Evolutionary conservation across 495 filamentous ascomycete species (phyloP), one percentile per base, ranked within the genome.

Genomic region (Terfezia boudieri): DNA sequence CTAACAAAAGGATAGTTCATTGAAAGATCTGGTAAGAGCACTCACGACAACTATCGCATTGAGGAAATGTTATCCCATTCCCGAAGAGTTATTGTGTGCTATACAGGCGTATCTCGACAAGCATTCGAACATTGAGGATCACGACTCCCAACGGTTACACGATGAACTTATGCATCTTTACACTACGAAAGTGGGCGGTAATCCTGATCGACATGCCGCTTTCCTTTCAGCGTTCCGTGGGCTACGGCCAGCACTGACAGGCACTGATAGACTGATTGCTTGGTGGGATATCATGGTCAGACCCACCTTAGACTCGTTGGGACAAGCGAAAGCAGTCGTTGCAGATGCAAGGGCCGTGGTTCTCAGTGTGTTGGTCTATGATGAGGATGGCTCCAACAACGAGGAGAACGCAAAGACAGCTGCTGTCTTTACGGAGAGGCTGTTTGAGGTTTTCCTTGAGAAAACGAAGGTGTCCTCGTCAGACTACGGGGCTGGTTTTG

Each of bases 201-300:
- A 68, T 7, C 68, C 74, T 3, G 69, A 72, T 41, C 75, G 73
- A 54, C 73, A 74, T 60, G 76, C 74, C 4, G 62, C 73, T 10
- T 86, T 86, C 64, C 67, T 85, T 43, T 68, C 70, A 37, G 69
- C 78, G 36, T 69, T 86, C 36, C 70, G 73, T 14, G 68, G 70
- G 37, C 69, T 85, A 20, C 73, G 74, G 20, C 81, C 79, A 5
- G 70, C 71, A 5, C 70, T 85, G 37, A 67, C 66, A 23, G 71
- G 74, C 2, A 69, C 75, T 3, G 71, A 66, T 16, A 71, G 72
- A 54, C 62, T 78, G 37, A 60, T 75, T 50, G 71, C 78, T 60
- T 85, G 82, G 82, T 82, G 80, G 75, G 74, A 78, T 11, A 70
- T 73, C 60, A 68, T 82, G 38, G 67, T 82, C 26, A 68, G 71